A percentile compares a stretch with the other conserved stretches of the same genome.
Conservation (phyloP, 176 grass and related monocot species). For the Microstegium vimineum region DNA sequence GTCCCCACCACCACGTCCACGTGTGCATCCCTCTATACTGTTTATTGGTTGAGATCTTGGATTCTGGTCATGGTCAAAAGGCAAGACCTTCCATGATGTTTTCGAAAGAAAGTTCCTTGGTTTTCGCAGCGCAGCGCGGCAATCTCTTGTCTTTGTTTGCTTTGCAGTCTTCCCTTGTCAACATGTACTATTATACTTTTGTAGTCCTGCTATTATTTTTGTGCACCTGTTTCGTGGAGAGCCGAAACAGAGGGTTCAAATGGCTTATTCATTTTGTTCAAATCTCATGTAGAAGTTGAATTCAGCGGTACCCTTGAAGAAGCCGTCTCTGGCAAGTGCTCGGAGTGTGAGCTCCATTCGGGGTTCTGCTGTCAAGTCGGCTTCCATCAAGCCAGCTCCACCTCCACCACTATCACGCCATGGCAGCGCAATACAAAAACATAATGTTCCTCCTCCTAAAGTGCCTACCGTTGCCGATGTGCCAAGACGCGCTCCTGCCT, state of each 20-base stretch:
- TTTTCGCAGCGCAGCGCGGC: background rate
- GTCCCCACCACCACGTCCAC: background rate
- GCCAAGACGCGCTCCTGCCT: conserved; percentile 10
- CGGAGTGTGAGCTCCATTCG: conserved; percentile 9
- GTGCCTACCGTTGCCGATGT: background rate
- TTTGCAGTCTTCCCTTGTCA: conserved; percentile 29
- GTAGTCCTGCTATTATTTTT: background rate
- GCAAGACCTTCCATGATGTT: background rate
- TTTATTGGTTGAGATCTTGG: background rate
- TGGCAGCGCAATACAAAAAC: background rate
- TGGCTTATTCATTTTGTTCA: background rate
- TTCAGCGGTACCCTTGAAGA: conserved; percentile 41
- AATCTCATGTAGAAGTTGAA: conserved; percentile 45
- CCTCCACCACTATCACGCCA: conserved; percentile 10
- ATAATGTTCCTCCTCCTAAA: conserved; percentile 21
- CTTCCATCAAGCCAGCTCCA: conserved; percentile 38
- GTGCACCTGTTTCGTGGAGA: background rate
- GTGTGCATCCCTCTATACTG: background rate
- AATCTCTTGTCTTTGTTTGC: conserved; percentile 18
- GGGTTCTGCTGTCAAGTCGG: conserved; percentile 20
- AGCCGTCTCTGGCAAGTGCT: conserved; percentile 33
- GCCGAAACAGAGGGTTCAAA: background rate
- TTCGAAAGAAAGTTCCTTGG: conserved; percentile 32
- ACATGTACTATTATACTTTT: background rate
- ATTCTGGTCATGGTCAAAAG: conserved; percentile 8